These are phyloP conservation scores for Trypanosoma theileri DNA, from an alignment of 208 protist species.

Conservation along the genomic window DNA sequence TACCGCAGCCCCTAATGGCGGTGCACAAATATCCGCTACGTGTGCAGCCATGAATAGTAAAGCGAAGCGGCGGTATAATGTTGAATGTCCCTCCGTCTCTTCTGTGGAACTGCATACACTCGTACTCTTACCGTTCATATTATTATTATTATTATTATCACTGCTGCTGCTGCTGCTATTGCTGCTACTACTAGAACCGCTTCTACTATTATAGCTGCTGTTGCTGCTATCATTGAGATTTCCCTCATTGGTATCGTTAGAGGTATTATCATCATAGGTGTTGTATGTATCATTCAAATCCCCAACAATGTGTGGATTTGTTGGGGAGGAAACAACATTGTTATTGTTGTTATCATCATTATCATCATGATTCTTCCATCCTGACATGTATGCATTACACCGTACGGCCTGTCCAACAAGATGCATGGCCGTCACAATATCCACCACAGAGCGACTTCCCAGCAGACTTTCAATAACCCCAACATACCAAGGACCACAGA, in stretches of 20 bases:
- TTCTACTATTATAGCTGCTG: too few relatives aligned
- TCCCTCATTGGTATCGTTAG: neutral
- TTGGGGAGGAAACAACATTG: slow-evolving; percentile 20
- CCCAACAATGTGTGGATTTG: too few relatives aligned
- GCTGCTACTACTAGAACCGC: too few relatives aligned
- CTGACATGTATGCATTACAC: slow-evolving; percentile 12
- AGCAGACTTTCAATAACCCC: slow-evolving; percentile 39
- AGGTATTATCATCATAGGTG: too few relatives aligned
- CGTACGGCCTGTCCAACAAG: slow-evolving; percentile 27
- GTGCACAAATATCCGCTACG: slow-evolving; percentile 72
- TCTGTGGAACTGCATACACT: neutral
- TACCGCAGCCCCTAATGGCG: slow-evolving; percentile 32
- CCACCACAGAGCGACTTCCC: slow-evolving; percentile 30
- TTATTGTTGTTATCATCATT: slow-evolving; percentile 27
- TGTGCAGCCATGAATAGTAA: slow-evolving; percentile 74
- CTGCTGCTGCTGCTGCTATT: neutral
- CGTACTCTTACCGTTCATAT: neutral
- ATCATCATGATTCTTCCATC: slow-evolving; percentile 15
- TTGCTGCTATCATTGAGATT: slow-evolving; percentile 2
- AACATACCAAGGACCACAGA: slow-evolving; percentile 49
- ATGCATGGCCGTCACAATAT: slow-evolving; percentile 53
- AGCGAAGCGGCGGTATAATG: slow-evolving; percentile 39
- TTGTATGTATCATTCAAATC: too few relatives aligned
- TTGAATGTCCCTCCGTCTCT: slow-evolving; percentile 1
- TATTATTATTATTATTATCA: neutral